These are phyloP conservation scores for Barnettozyma californica DNA, from an alignment of 805 yeast genomes.

Conservation along the genomic window DNA sequence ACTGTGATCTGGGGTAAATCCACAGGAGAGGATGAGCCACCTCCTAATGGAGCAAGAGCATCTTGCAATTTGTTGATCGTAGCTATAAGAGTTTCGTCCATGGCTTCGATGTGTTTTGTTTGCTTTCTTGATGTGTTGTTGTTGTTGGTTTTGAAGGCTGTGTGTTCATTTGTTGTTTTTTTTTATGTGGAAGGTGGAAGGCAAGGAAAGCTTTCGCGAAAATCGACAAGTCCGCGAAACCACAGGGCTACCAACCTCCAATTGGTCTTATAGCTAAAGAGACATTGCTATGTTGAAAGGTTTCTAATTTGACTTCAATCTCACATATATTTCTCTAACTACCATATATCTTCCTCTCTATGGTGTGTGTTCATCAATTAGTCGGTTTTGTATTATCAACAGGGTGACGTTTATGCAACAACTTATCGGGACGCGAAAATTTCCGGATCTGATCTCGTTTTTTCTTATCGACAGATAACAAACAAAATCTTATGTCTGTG, in stretches of 20 bases:
- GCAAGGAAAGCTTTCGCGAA: constrained; percentile 4
- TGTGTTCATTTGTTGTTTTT: background rate
- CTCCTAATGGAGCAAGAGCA: constrained; percentile 84
- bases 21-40: constrained; percentile 73
- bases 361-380: too few relatives aligned
- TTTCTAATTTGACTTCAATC: too few relatives aligned
- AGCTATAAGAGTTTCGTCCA: constrained; percentile 73
- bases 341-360: too few relatives aligned
- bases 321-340: too few relatives aligned
- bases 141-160: constrained; percentile 1
- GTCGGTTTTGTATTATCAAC: too few relatives aligned
- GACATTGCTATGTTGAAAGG: background rate
- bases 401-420: background rate
- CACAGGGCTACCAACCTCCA: background rate
- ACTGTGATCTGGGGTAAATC: constrained; percentile 94
- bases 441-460: background rate
- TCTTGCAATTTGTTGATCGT: constrained; percentile 80
- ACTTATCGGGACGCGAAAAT: constrained; percentile 1
- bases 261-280: too few relatives aligned
- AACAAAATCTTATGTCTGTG: background rate
- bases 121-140: too few relatives aligned
- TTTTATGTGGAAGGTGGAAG: background rate
- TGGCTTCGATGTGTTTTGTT: constrained; percentile 24
- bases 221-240: background rate
- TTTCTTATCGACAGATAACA: background rate